A percentile compares a stretch with the other conserved stretches of the same genome.
Evolutionary conservation across 2,329 filamentous ascomycete genomes (phyloP).

Genomic region (Trichoderma atroviride): DNA sequence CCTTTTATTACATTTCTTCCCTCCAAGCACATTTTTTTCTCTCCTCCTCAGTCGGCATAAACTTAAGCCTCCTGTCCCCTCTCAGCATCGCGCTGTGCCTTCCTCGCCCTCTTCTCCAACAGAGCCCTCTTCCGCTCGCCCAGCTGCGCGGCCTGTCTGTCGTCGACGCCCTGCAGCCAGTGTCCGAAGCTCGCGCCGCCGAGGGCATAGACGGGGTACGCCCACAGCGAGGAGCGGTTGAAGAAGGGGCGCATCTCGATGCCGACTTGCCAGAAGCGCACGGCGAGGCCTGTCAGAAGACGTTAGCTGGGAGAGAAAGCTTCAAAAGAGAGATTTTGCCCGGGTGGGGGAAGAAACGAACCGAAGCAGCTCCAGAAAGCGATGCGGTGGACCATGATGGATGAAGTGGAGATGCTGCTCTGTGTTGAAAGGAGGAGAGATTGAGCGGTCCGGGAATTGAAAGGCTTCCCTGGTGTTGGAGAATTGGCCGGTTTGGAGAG

Average conservation of each 20-base stretch:
- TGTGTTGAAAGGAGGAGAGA: background rate
- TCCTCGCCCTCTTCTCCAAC: slow-evolving; percentile 85
- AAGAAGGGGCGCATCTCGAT: slow-evolving; percentile 98
- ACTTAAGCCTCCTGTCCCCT: slow-evolving; percentile 23
- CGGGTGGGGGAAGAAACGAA: slow-evolving; percentile 50
- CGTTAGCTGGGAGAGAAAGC: background rate
- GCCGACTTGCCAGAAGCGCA: slow-evolving; percentile 94
- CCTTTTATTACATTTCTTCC: background rate
- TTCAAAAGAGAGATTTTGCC: background rate
- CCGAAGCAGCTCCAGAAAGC: slow-evolving; percentile 91
- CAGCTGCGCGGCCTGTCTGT: slow-evolving; percentile 76
- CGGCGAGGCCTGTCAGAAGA: slow-evolving; percentile 70
- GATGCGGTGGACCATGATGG: slow-evolving; percentile 64
- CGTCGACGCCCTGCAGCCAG: slow-evolving; percentile 91
- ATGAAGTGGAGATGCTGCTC: slow-evolving; percentile 31
- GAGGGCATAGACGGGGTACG: slow-evolving; percentile 85
- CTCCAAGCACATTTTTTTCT: background rate
- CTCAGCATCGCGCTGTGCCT: slow-evolving; percentile 44
- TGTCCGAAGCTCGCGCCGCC: slow-evolving; percentile 93
- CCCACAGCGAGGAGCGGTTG: slow-evolving; percentile 81
- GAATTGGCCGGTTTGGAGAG: slow-evolving; percentile 30
- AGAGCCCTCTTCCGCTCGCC: slow-evolving; percentile 77
- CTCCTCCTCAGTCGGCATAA: background rate
- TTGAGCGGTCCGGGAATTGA: background rate
- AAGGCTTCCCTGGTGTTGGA: slow-evolving; percentile 25